A percentile compares a stretch with the other conserved stretches of the same genome.
These are phyloP conservation scores for Euphorbia corollata DNA, from an alignment of 441 rosid species.

Conservation along the genomic window DNA sequence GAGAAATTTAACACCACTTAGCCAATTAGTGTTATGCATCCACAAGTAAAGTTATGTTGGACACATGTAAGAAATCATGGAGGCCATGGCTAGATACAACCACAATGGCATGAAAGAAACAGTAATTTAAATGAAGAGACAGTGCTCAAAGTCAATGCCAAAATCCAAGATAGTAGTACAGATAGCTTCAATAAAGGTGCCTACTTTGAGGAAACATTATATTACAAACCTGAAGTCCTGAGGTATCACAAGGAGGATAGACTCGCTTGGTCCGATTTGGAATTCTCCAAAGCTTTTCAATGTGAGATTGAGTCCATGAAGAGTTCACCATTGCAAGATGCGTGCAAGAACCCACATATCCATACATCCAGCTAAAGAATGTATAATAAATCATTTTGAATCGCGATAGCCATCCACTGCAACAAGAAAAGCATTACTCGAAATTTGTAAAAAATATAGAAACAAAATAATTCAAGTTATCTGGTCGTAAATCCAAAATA, in stretches of 20 bases:
- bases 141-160: no score
- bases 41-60: background rate
- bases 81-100: background rate
- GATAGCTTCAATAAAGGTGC: background rate
- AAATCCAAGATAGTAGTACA: background rate
- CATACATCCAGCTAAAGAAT: conserved; percentile 73
- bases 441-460: conserved; percentile 2
- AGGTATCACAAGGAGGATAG: conserved; percentile 91
- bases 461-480: background rate
- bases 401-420: conserved; percentile 70
- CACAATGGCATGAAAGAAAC: background rate
- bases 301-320: conserved; percentile 85
- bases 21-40: background rate
- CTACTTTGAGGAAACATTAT: background rate
- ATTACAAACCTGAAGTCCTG: conserved; percentile 73
- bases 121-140: background rate
- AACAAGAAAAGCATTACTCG: conserved; percentile 10
- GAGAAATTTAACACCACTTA: background rate
- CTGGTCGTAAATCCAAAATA: background rate
- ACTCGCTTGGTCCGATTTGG: conserved; percentile 60
- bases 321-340: conserved; percentile 92
- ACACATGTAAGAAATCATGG: background rate
- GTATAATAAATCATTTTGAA: conserved; percentile 66
- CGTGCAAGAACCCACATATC: conserved; percentile 72
- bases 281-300: conserved; percentile 72